Percentiles rank a stretch among this genome's conserved stretches.
phyloP scores from a whole-genome alignment of 2,329 filamentous ascomycete genomes.

The Karstenula rhodostoma region DNA sequence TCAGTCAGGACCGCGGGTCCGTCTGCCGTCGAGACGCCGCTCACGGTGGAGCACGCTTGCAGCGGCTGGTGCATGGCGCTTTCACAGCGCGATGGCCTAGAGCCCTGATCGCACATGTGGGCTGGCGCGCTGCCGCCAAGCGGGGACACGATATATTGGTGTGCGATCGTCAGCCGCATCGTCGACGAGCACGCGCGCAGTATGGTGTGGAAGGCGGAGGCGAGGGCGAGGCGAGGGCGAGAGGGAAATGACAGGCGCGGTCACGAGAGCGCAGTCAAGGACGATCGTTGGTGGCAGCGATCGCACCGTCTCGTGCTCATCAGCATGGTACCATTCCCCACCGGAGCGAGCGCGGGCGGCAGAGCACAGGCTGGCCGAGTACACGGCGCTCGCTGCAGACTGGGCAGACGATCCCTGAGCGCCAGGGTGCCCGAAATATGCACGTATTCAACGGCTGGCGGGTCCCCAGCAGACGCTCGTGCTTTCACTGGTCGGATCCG shows the following conservation, averaged over 20 bases:
- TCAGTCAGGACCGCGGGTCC: constrained; percentile 43
- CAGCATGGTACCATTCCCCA: constrained; percentile 3
- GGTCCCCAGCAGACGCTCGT: constrained; percentile 47
- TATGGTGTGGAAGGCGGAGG: constrained; percentile 15
- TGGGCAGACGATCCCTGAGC: constrained; percentile 45
- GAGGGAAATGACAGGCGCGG: constrained; percentile 2
- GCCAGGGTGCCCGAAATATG: constrained; percentile 46
- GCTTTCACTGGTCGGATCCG: constrained; percentile 36
- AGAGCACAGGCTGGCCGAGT: constrained; percentile 22
- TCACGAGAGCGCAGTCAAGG: constrained; percentile 4
- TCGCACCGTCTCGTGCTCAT: constrained; percentile 18
- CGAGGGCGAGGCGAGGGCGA: background rate
- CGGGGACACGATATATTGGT: constrained; percentile 43
- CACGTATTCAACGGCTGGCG: constrained; percentile 51
- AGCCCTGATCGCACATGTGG: constrained; percentile 49
- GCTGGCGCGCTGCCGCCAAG: constrained; percentile 45
- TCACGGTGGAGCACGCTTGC: constrained; percentile 39
- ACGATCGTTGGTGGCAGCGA: constrained; percentile 5
- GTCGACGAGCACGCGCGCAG: constrained; percentile 26
- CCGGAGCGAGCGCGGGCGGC: constrained; percentile 13
- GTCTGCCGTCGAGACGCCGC: constrained; percentile 30
- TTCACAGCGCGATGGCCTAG: constrained; percentile 46
- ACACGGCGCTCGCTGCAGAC: constrained; percentile 26
- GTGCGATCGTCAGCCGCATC: constrained; percentile 51
- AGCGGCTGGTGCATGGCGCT: constrained; percentile 47